Conservation (phyloP, 805 yeast species). For the Candida dajiaensis region DNA sequence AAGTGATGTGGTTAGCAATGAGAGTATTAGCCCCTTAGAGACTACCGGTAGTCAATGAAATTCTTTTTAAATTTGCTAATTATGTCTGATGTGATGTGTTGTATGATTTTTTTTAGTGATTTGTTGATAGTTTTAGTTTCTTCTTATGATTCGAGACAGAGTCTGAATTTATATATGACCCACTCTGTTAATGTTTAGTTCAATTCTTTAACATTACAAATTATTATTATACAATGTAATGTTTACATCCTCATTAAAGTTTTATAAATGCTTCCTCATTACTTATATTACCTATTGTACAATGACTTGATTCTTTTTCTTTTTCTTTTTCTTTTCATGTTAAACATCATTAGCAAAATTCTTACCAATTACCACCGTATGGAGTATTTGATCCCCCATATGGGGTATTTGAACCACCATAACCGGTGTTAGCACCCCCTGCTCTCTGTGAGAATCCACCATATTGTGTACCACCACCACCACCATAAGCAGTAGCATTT, state of each 20-base stretch:
- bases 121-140: not conserved
- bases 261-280: too few species aligned
- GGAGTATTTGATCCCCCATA: not conserved
- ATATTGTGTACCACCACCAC: conserved; percentile 16
- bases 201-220: too few species aligned
- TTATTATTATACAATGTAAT: too few species aligned
- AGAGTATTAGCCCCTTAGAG: conserved; percentile 26
- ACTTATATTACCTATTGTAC: not conserved
- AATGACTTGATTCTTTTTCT: not conserved
- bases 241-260: too few species aligned
- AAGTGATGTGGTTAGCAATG: conserved; percentile 18
- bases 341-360: not conserved
- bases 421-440: conserved; percentile 1
- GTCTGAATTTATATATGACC: not conserved
- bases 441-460: conserved; percentile 24
- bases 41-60: conserved; percentile 12
- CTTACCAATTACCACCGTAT: not conserved
- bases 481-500: conserved; percentile 24
- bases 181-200: not conserved
- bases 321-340: not conserved
- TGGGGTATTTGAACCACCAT: conserved; percentile 1
- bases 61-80: not conserved
- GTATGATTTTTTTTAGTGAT: not conserved
- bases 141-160: not conserved
- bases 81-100: not conserved